These are phyloP conservation scores for Russula compacta DNA, from an alignment of 768 basidiomycete species.

Conservation along the genomic window DNA sequence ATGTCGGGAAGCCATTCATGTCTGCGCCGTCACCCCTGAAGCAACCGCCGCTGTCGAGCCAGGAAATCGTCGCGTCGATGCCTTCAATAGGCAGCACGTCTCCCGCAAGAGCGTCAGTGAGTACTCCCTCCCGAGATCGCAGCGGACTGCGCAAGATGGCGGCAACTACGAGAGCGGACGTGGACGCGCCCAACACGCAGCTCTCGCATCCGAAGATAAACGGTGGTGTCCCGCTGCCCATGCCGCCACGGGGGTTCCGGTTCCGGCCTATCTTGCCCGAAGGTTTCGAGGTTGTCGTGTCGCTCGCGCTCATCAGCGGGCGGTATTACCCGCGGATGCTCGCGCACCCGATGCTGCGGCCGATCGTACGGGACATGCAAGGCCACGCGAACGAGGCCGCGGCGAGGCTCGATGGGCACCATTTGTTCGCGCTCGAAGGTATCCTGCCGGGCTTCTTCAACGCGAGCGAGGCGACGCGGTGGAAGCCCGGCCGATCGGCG, in stretches of 20 bases:
- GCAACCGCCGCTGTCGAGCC: conserved; percentile 26
- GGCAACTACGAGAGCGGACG: conserved; percentile 21
- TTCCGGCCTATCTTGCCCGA: conserved; percentile 60
- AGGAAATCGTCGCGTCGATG: conserved; percentile 20
- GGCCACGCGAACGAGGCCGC: conserved; percentile 29
- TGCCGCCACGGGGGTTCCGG: conserved; percentile 55
- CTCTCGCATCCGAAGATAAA: conserved; percentile 31
- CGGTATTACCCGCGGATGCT: conserved; percentile 74
- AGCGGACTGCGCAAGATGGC: neutral
- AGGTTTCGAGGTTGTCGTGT: conserved; percentile 57
- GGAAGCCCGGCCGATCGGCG: conserved; percentile 39
- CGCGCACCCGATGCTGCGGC: conserved; percentile 48
- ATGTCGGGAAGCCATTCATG: conserved; percentile 23
- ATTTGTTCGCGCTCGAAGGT: conserved; percentile 68
- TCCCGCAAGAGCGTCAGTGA: conserved; percentile 10
- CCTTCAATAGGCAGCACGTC: neutral
- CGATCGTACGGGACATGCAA: conserved; percentile 31
- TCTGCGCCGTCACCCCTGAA: conserved; percentile 28
- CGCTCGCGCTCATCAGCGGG: conserved; percentile 62
- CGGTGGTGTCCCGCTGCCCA: conserved; percentile 40
- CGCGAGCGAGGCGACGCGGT: conserved; percentile 56
- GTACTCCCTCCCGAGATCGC: neutral
- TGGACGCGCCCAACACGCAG: conserved; percentile 21
- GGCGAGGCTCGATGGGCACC: conserved; percentile 29
- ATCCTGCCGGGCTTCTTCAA: conserved; percentile 58